A percentile compares a stretch with the other conserved stretches of the same genome.
These are phyloP conservation scores for Tolypocladium capitatum DNA, from an alignment of 2,329 filamentous ascomycete species.

Conservation along the genomic window DNA sequence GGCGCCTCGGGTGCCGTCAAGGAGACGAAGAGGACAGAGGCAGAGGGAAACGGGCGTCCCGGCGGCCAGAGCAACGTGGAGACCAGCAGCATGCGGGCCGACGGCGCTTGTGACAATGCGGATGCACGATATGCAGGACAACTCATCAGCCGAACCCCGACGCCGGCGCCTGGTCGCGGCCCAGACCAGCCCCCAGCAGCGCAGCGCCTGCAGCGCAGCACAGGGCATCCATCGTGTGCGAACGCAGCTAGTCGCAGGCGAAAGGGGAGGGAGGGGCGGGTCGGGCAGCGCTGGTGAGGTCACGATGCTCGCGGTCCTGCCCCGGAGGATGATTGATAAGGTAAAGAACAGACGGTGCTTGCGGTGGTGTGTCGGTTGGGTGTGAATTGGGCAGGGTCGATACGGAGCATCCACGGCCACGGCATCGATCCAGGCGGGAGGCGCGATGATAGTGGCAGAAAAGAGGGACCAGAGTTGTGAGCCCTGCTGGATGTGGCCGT, in stretches of 20 bases:
- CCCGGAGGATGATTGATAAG: neutral
- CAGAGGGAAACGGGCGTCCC: neutral
- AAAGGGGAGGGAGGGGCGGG: neutral
- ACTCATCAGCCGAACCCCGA: conserved; percentile 5
- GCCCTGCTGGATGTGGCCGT: neutral
- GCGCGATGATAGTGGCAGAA: neutral
- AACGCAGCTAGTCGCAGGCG: neutral
- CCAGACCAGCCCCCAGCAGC: neutral
- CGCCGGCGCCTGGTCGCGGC: neutral
- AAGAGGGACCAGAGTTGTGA: neutral
- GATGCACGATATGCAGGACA: conserved; percentile 6
- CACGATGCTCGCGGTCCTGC: neutral
- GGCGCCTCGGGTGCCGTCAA: neutral
- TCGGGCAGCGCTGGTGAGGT: conserved; percentile 3
- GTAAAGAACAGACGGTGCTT: neutral
- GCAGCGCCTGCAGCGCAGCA: neutral
- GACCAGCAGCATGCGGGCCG: neutral
- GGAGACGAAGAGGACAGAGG: neutral
- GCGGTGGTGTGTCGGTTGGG: conserved; percentile 1
- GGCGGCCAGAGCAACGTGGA: neutral
- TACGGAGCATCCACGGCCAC: neutral
- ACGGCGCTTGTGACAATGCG: conserved; percentile 2
- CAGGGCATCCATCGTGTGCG: neutral
- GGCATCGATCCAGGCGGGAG: neutral
- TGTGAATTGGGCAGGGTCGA: conserved; percentile 4